Evolutionary conservation across 176 grass and related monocot genomes (phyloP).

Genomic region (Oryza glaberrima): DNA sequence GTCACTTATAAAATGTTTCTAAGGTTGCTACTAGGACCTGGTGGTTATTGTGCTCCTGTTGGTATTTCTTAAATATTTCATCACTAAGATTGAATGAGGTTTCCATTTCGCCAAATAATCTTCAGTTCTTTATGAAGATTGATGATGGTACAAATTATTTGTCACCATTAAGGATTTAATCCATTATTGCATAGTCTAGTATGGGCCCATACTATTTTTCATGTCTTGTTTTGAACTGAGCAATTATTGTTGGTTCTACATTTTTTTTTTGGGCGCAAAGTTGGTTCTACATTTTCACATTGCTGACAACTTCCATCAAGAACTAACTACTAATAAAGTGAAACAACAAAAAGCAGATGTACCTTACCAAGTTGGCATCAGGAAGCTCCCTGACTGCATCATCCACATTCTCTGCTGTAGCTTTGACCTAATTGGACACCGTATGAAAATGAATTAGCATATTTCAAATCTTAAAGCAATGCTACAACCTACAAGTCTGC

Average conservation of each 20-base stretch:
- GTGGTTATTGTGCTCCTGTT: conserved; percentile 5
- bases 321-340: not conserved
- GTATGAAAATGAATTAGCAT: conserved; percentile 26
- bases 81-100: not conserved
- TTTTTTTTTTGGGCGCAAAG: too few relatives aligned
- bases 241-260: not conserved
- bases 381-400: conserved; percentile 97
- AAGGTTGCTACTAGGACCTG: not conserved
- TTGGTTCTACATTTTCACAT: not conserved
- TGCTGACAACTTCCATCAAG: not conserved
- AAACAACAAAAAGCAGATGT: conserved; percentile 64
- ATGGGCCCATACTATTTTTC: not conserved
- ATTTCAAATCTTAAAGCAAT: conserved; percentile 23
- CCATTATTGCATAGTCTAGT: not conserved
- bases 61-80: not conserved
- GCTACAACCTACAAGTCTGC: not conserved
- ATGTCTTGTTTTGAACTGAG: not conserved
- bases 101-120: not conserved
- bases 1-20: conserved; percentile 2
- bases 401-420: conserved; percentile 96
- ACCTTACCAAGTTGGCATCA: conserved; percentile 99
- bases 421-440: conserved; percentile 78
- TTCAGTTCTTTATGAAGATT: not conserved
- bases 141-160: not conserved
- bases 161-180: not conserved